phyloP scores from a whole-genome alignment of 768 basidiomycete species.

The Cystobasidium onofrii region DNA sequence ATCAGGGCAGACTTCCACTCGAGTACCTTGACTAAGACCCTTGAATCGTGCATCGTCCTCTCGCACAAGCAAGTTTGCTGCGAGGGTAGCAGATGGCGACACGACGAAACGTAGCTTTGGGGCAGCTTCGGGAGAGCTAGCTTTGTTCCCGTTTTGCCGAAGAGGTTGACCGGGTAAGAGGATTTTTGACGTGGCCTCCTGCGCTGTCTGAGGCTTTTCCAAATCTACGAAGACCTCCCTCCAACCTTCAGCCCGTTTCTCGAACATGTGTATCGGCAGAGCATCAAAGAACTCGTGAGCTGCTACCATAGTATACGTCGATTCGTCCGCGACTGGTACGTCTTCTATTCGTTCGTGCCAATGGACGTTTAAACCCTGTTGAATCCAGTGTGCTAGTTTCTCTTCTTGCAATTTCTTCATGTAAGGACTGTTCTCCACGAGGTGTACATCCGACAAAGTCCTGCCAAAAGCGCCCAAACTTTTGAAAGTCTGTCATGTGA shows the following conservation, averaged over 20 bases:
- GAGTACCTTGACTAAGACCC: constrained; percentile 59
- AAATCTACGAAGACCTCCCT: constrained; percentile 68
- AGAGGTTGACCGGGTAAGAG: background rate
- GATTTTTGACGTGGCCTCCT: background rate
- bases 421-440: constrained; percentile 38
- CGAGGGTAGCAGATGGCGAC: constrained; percentile 30
- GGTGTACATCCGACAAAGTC: constrained; percentile 36
- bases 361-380: constrained; percentile 45
- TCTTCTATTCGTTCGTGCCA: constrained; percentile 74
- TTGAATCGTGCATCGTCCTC: constrained; percentile 61
- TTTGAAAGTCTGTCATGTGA: constrained; percentile 44
- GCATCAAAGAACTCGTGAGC: constrained; percentile 99
- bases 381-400: constrained; percentile 20
- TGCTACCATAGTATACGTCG: constrained; percentile 67
- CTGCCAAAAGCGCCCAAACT: constrained; percentile 47
- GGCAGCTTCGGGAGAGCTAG: background rate
- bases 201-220: constrained; percentile 30
- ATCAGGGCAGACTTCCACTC: constrained; percentile 70
- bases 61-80: constrained; percentile 39
- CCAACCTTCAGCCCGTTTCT: constrained; percentile 77
- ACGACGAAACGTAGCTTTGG: constrained; percentile 32
- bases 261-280: constrained; percentile 77
- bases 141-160: background rate
- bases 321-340: constrained; percentile 49
- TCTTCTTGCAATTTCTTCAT: constrained; percentile 36